These are phyloP conservation scores for Colletotrichum sp. DNA, from an alignment of 2,329 filamentous ascomycete genomes.

Conservation along the genomic window DNA sequence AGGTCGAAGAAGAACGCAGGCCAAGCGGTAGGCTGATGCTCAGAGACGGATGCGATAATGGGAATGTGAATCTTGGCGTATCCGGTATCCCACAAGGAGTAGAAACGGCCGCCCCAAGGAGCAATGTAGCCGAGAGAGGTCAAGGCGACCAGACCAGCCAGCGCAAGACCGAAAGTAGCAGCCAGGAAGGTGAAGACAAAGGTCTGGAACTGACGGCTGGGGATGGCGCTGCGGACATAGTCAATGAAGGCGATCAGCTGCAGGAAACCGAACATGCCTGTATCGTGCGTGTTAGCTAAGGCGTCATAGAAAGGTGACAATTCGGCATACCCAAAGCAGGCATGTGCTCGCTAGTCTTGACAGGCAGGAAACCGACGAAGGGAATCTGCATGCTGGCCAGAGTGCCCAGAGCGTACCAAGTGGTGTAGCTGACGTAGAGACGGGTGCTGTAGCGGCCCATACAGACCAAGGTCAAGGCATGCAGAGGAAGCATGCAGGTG, in stretches of 20 bases:
- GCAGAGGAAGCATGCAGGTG: slow-evolving; percentile 93
- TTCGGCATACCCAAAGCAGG: slow-evolving; percentile 78
- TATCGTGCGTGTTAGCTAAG: slow-evolving; percentile 18
- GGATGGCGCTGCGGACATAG: slow-evolving; percentile 86
- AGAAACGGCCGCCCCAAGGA: slow-evolving; percentile 98
- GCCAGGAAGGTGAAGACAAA: slow-evolving; percentile 81
- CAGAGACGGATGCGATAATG: slow-evolving; percentile 99
- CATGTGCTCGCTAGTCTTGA: slow-evolving; percentile 99
- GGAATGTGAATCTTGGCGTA: slow-evolving; percentile 99
- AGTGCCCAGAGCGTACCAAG: slow-evolving; percentile 96
- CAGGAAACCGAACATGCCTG: slow-evolving; percentile 92
- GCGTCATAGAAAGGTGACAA: background rate
- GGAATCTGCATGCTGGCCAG: slow-evolving; percentile 99
- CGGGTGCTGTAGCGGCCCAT: slow-evolving; percentile 97
- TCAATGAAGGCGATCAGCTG: slow-evolving; percentile 93
- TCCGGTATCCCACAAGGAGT: slow-evolving; percentile 97
- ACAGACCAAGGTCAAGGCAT: slow-evolving; percentile 90
- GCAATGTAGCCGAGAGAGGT: slow-evolving; percentile 92
- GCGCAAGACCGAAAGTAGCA: slow-evolving; percentile 73
- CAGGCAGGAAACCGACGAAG: slow-evolving; percentile 95
- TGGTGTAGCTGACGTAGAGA: slow-evolving; percentile 95
- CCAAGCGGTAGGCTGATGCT: slow-evolving; percentile 99
- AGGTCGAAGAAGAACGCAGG: slow-evolving; percentile 99
- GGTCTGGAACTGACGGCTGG: slow-evolving; percentile 92
- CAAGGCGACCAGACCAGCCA: slow-evolving; percentile 81